A percentile compares a stretch with the other conserved stretches of the same genome.
These are phyloP conservation scores for Amanita molliuscula DNA, from an alignment of 768 basidiomycete species.

Conservation along the genomic window DNA sequence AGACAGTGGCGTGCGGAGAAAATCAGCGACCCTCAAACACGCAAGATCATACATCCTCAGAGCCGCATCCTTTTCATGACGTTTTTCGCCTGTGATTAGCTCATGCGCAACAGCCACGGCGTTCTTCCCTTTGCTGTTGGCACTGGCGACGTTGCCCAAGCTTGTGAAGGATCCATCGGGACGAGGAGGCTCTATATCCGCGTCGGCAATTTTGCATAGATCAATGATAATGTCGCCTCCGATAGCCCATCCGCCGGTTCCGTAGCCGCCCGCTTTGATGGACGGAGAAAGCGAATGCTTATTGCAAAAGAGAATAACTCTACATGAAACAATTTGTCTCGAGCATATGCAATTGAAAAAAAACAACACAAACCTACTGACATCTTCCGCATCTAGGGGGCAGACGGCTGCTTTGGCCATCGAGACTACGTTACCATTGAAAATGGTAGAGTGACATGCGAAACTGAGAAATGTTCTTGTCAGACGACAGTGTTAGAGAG, in stretches of 20 bases:
- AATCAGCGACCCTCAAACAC: constrained; percentile 42
- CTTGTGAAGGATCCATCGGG: constrained; percentile 47
- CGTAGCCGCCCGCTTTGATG: constrained; percentile 85
- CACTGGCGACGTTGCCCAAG: constrained; percentile 42
- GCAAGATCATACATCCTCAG: constrained; percentile 46
- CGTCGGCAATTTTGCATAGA: constrained; percentile 54
- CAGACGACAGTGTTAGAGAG: not conserved
- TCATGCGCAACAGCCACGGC: constrained; percentile 7
- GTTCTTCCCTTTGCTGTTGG: constrained; percentile 48
- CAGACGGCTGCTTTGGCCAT: constrained; percentile 54
- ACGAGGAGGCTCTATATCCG: constrained; percentile 56
- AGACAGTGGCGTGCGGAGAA: constrained; percentile 29
- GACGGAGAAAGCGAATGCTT: constrained; percentile 63
- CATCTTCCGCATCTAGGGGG: constrained; percentile 71
- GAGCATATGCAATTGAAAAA: not conserved
- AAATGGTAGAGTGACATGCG: constrained; percentile 41
- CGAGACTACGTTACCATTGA: constrained; percentile 69
- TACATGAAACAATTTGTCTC: constrained; percentile 15
- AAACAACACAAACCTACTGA: constrained; percentile 55
- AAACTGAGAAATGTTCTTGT: constrained; percentile 22
- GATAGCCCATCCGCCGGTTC: constrained; percentile 84
- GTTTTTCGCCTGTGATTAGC: constrained; percentile 34
- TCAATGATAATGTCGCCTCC: constrained; percentile 83
- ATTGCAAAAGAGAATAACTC: constrained; percentile 65
- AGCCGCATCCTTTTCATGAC: constrained; percentile 42